phyloP scores from a whole-genome alignment of 208 protist species.

The Acanthamoeba pearcei region DNA sequence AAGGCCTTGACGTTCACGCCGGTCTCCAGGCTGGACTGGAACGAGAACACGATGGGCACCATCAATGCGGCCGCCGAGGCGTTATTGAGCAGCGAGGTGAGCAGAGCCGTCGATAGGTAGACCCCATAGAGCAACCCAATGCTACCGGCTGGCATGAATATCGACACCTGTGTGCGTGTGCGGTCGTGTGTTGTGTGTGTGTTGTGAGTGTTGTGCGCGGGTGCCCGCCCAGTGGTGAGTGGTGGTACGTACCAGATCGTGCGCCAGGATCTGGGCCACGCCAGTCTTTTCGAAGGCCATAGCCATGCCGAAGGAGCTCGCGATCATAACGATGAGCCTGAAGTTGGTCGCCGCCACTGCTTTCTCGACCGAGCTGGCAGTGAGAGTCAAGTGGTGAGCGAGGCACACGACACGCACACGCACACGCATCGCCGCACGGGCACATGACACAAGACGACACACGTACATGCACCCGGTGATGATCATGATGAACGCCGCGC shows the following conservation, averaged over 20 bases:
- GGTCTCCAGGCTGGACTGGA: background rate
- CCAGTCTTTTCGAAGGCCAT: slow-evolving; percentile 56
- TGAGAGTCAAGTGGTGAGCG: background rate
- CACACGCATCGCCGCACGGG: background rate
- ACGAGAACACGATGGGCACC: slow-evolving; percentile 61
- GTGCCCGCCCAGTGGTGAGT: background rate
- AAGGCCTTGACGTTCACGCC: slow-evolving; percentile 63
- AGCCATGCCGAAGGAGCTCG: slow-evolving; percentile 50
- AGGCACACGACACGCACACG: background rate
- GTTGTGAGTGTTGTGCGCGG: background rate
- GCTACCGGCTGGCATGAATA: slow-evolving; percentile 6
- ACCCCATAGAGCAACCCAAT: slow-evolving; percentile 43
- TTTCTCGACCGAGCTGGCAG: slow-evolving; percentile 9
- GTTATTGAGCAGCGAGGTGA: slow-evolving; percentile 68
- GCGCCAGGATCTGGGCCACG: slow-evolving; percentile 17
- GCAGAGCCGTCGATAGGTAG: slow-evolving; percentile 62
- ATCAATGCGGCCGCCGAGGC: slow-evolving; percentile 58
- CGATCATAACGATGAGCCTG: slow-evolving; percentile 43
- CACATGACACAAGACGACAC: background rate
- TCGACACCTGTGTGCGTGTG: background rate
- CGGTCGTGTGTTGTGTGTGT: background rate
- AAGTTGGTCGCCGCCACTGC: slow-evolving; percentile 28
- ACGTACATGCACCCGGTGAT: slow-evolving; percentile 59
- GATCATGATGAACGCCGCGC: slow-evolving; percentile 35
- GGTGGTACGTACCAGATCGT: slow-evolving; percentile 3